phyloP scores from a whole-genome alignment of 805 yeast genomes.

The Saturnispora zaruensis region DNA sequence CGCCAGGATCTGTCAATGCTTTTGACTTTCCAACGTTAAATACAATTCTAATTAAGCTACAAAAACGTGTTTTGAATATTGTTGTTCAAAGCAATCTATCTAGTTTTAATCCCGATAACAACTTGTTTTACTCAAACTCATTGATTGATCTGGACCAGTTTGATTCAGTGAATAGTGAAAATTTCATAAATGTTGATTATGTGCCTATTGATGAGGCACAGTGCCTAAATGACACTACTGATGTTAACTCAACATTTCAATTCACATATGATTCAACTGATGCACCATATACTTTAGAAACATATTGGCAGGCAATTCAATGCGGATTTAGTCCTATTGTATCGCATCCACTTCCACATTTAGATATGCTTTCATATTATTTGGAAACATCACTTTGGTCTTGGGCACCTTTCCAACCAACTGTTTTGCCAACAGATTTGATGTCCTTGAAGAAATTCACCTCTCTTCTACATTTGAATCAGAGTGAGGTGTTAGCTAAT shows the following conservation, averaged over 20 bases:
- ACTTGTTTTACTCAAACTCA: conserved; percentile 6
- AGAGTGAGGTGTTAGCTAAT: background rate
- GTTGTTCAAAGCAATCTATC: conserved; percentile 22
- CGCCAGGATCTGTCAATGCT: conserved; percentile 6
- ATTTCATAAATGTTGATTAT: conserved; percentile 3
- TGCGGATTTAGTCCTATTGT: conserved; percentile 67
- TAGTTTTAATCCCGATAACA: conserved; percentile 13
- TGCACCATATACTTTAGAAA: conserved; percentile 30
- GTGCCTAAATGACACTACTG: background rate
- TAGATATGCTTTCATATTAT: conserved; percentile 26
- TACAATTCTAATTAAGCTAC: conserved; percentile 28
- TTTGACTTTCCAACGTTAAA: conserved; percentile 7
- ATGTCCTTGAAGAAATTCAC: background rate
- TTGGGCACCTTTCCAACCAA: conserved; percentile 60
- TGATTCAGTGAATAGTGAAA: background rate
- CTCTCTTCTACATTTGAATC: background rate
- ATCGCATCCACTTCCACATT: conserved; percentile 28
- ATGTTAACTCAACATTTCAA: conserved; percentile 7
- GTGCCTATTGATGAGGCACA: background rate
- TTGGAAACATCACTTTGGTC: conserved; percentile 52
- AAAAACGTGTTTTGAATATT: conserved; percentile 31
- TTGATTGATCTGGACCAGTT: background rate
- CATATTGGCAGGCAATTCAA: conserved; percentile 33
- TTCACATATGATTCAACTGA: conserved; percentile 32
- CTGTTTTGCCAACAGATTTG: conserved; percentile 9